Base-by-base conservation (phyloP, 345 rosid species). In the Eucalyptus pauciflora region DNA sequence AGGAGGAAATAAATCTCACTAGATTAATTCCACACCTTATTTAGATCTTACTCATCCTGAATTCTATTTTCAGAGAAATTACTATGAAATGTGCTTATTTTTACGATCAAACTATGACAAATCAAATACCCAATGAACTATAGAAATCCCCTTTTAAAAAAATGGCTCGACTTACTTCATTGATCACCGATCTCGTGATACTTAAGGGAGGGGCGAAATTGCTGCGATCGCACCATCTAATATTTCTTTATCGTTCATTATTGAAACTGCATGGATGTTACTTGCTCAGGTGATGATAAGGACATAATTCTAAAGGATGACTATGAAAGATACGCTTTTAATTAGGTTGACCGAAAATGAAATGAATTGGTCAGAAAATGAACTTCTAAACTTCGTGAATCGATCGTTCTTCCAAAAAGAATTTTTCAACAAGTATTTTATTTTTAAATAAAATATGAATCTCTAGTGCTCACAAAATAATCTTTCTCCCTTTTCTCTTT, bases 141-240 rank as follows among this genome's bases (percentile, higher is more conserved):
- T 10, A 33, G 2, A 71, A 17, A 71, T 1, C 25, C 7, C 4
- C 10, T 8, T 67, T 7, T 1, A 15, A 31, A 3, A 4, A 31
- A 10, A 25, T 1, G 8, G 6, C 81, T 71, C 8, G 0, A 33
- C 7, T 71, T 43, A 0, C 13, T 37, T 18, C 1, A 10, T 10
- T 5, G 8, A 71, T 71, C 45, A 71, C 6, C 4, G 3, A 10
- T 18, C 45, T 33, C 3, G 3, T 18, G 25, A 33, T 71, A 17
- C 25, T 33, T 71, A 33, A 33, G 4, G 2, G 2, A 3, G 13
- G 7, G 45, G 37, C 1, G 1, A 69, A 69, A 69, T 69, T 33
- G 6, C 7, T 22, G 7, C 7, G 0, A 33, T 33, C 37, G 3
- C 2, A 0, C 10, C 25, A 18, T 18, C 25, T 17, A 33, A 71